Conservation (phyloP, 495 filamentous ascomycete genomes). For the Polyplosphaeria fusca region DNA sequence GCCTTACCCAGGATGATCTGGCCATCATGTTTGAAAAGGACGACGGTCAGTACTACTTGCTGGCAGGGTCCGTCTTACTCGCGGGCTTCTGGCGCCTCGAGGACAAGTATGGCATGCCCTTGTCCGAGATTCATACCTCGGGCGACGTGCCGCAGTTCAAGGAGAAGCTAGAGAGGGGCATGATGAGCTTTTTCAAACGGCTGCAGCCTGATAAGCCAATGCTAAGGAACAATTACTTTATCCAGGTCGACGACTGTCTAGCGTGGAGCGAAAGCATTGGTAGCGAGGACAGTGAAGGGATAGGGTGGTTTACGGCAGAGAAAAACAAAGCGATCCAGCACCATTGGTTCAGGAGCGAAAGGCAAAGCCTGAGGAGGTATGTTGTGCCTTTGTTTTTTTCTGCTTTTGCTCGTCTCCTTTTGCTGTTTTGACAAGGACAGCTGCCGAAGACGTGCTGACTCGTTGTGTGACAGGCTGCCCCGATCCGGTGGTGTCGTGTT, state of each 20-base stretch:
- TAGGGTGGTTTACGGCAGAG: constrained; percentile 73
- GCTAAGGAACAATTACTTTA: constrained; percentile 45
- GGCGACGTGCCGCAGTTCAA: constrained; percentile 76
- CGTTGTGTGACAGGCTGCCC: constrained; percentile 50
- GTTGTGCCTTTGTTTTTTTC: neutral
- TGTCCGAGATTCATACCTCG: constrained; percentile 79
- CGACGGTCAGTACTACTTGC: constrained; percentile 81
- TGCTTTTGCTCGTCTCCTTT: neutral
- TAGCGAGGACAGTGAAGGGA: constrained; percentile 60
- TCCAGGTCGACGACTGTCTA: constrained; percentile 44
- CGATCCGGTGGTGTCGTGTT: constrained; percentile 65
- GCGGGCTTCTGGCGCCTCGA: constrained; percentile 83
- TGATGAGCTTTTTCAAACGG: constrained; percentile 44
- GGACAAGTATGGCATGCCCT: constrained; percentile 81
- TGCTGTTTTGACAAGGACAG: too few relatives aligned
- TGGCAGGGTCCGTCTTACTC: constrained; percentile 75
- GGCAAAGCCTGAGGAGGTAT: constrained; percentile 67
- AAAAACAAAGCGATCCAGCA: constrained; percentile 72
- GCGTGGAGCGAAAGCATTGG: constrained; percentile 69
- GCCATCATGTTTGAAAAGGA: constrained; percentile 79
- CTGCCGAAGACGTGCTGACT: neutral
- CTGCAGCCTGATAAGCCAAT: constrained; percentile 41
- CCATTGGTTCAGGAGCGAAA: constrained; percentile 76
- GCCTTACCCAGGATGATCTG: constrained; percentile 80
- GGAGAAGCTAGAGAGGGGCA: constrained; percentile 68